Percentiles rank a stretch among this genome's conserved stretches.
phyloP scores from a whole-genome alignment of 2,329 filamentous ascomycete species.

The Sporothrix humicola region DNA sequence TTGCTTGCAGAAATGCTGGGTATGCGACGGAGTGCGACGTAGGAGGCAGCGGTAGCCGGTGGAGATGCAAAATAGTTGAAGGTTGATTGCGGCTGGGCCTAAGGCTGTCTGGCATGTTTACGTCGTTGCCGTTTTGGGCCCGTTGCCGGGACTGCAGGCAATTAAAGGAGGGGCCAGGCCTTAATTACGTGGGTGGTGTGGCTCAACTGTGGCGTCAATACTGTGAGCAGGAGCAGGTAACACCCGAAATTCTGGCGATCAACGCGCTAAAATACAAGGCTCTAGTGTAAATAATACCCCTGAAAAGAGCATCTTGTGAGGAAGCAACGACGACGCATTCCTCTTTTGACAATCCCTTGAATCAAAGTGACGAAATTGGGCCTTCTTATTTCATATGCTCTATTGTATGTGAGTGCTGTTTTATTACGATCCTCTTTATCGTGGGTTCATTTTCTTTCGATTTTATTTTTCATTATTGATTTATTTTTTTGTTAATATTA shows the following conservation, averaged over 20 bases:
- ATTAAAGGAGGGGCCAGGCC: slow-evolving; percentile 3
- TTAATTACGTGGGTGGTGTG: neutral
- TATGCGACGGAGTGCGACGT: neutral
- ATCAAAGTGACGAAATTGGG: too few relatives aligned
- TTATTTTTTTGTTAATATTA: neutral
- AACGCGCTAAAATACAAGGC: slow-evolving; percentile 14
- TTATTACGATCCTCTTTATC: too few relatives aligned
- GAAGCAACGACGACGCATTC: slow-evolving; percentile 6
- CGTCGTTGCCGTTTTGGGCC: slow-evolving; percentile 37
- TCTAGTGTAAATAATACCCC: neutral
- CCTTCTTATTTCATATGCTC: neutral
- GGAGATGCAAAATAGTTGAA: neutral
- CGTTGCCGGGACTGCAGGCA: slow-evolving; percentile 36
- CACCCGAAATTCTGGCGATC: neutral
- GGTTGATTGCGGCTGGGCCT: neutral
- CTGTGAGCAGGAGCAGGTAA: too few relatives aligned
- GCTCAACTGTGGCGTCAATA: slow-evolving; percentile 27
- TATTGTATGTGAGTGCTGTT: neutral
- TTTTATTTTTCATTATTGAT: neutral
- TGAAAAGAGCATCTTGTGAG: neutral
- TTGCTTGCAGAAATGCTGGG: slow-evolving; percentile 5
- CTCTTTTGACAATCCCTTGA: neutral
- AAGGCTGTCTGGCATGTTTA: slow-evolving; percentile 36
- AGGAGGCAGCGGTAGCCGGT: slow-evolving; percentile 5
- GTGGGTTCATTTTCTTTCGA: neutral